Base-by-base conservation (phyloP, 2,329 filamentous ascomycete genomes). In the Volutella citrinella region DNA sequence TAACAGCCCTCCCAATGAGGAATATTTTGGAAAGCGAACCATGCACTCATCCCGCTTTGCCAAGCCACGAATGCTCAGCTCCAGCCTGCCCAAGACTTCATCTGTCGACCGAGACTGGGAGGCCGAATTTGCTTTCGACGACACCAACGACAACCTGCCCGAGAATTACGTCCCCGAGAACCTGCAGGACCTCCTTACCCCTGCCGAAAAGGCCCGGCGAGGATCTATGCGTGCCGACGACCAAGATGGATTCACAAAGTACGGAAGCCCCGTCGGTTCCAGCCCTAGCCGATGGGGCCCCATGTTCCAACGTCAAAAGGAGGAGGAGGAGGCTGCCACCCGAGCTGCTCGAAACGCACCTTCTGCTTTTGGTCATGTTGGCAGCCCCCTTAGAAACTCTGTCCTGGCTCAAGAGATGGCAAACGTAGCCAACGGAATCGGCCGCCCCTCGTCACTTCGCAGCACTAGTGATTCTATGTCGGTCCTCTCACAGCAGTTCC, bases 131-230 rank as follows among this genome's bases (percentile, higher is more conserved):
- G 77, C 83, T 19, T 91, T 93, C 49, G 54, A 69, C 51, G 87
- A 95, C 59, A 90, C 95, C 54, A 89, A 95, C 24, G 62, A 65
- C 35, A 63, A 61, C 23, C 47, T 58, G 6, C 62, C 62, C 17
- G 62, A 65, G 33, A 65, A 65, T 29, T 87, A 93, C 52, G 72
- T 97, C 9, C 93, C 91, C 0, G 84, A 77, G 41, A 75, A 79
- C 38, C 64, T 83, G 21, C 78, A 80, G 48, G 80, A 84, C 40
- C 66, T 84, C 11, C 61, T 84, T 46, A 84, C 80, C 5, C 78
- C 80, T 2, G 76, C 78, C 11, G 80, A 84, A 53, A 82, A 83
- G 56, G 80, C 78, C 10, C 69, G 80, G 10, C 66, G 80, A 30
- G 78, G 79, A 10, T 83, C 80, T 3, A 63, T 74, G 41, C 69